A percentile compares a stretch with the other conserved stretches of the same genome.
These are phyloP conservation scores for Volvox reticuliferus DNA, from an alignment of 139 green algal genomes.

Conservation along the genomic window DNA sequence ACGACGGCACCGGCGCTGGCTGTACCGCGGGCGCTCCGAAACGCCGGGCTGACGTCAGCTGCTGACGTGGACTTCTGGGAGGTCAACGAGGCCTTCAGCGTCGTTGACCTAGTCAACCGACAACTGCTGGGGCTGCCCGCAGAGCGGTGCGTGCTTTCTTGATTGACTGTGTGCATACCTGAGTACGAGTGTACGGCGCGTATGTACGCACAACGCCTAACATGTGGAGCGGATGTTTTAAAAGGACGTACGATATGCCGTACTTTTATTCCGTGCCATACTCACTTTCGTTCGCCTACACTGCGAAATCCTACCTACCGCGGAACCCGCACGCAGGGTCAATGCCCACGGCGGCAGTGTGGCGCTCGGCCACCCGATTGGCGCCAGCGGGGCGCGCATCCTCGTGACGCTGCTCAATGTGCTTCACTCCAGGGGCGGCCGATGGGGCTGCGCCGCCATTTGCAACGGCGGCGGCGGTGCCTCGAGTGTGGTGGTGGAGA, in stretches of 20 bases:
- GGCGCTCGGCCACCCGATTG: slow-evolving; percentile 91
- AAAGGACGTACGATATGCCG: too few species aligned
- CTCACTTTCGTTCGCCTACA: too few species aligned
- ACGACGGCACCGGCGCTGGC: slow-evolving; percentile 85
- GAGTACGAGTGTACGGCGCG: too few species aligned
- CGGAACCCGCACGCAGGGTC: slow-evolving; percentile 57
- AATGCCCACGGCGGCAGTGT: slow-evolving; percentile 93
- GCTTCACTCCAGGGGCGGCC: slow-evolving; percentile 66
- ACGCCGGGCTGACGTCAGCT: neutral
- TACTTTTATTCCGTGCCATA: too few species aligned
- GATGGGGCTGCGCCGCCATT: slow-evolving; percentile 81
- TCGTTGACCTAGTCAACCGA: slow-evolving; percentile 71
- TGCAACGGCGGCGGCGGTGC: slow-evolving; percentile 95
- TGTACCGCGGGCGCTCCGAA: slow-evolving; percentile 50
- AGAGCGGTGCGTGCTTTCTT: slow-evolving; percentile 23
- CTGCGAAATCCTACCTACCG: too few species aligned
- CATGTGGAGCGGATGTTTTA: too few species aligned
- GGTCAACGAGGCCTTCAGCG: slow-evolving; percentile 96
- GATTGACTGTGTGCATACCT: too few species aligned
- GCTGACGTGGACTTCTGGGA: slow-evolving; percentile 81
- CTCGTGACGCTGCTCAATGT: slow-evolving; percentile 89
- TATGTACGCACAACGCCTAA: too few species aligned
- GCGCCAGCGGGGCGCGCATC: slow-evolving; percentile 85
- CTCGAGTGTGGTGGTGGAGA: slow-evolving; percentile 83
- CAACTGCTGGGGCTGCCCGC: slow-evolving; percentile 54